phyloP scores from a whole-genome alignment of 129 eudicot species.

The Ambrosia trifida region DNA sequence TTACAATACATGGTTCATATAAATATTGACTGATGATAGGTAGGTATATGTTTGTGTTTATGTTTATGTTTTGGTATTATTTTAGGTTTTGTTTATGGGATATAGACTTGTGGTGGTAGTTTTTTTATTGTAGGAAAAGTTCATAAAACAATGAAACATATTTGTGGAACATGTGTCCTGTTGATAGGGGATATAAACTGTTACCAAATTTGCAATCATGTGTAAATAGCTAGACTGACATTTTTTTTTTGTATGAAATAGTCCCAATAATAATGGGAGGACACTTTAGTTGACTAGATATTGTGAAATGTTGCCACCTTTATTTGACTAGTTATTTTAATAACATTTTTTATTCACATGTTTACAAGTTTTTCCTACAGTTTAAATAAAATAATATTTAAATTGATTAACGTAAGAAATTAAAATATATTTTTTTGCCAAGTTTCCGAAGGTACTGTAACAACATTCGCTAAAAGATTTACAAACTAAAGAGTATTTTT shows the following conservation, averaged over 20 bases:
- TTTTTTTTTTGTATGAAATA: conserved; percentile 7
- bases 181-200: conserved; percentile 26
- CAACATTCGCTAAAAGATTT: no score
- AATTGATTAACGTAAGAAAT: no score
- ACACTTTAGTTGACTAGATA: conserved; percentile 12
- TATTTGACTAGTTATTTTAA: background rate
- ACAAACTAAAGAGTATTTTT: no score
- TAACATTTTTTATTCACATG: background rate
- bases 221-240: conserved; percentile 4
- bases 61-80: conserved; percentile 11
- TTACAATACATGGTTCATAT: no score
- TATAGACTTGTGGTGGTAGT: conserved; percentile 6
- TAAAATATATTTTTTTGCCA: no score
- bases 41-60: background rate
- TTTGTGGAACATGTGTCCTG: conserved; percentile 24
- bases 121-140: conserved; percentile 26
- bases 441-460: no score
- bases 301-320: background rate
- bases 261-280: background rate
- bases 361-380: background rate
- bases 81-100: conserved; percentile 29
- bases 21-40: background rate
- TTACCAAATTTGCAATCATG: conserved; percentile 9
- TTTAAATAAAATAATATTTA: no score
- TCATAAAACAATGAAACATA: conserved; percentile 5